Conservation (phyloP, 2,329 filamentous ascomycete species). For the Dothistroma septosporum region DNA sequence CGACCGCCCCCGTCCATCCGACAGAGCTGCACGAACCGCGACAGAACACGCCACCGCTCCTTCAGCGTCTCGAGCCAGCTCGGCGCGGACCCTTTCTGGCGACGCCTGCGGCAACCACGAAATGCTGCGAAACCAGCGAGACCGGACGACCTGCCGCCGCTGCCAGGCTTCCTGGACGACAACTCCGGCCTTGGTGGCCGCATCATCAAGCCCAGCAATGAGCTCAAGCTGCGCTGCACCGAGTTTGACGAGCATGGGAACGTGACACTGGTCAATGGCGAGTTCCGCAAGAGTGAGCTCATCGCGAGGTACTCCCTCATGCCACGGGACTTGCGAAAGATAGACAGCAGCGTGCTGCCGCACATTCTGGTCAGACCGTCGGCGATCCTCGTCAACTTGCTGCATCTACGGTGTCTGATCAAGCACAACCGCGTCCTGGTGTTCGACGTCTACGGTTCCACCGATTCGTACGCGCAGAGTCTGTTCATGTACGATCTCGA, state of each 20-base stretch:
- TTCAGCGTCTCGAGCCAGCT: constrained; percentile 17
- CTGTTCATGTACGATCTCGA: constrained; percentile 98
- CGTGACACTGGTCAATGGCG: constrained; percentile 86
- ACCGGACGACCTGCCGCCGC: constrained; percentile 56
- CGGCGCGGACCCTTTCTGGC: constrained; percentile 27
- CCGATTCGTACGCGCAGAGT: constrained; percentile 90
- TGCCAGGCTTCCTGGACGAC: constrained; percentile 54
- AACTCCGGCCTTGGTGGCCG: constrained; percentile 59
- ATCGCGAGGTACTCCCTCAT: constrained; percentile 95
- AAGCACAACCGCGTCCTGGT: constrained; percentile 91
- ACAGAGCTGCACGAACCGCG: constrained; percentile 18
- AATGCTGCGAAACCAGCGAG: constrained; percentile 36
- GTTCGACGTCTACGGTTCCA: constrained; percentile 93
- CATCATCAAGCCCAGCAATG: constrained; percentile 73
- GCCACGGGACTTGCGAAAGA: constrained; percentile 92
- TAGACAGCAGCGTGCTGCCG: constrained; percentile 91
- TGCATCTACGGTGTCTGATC: constrained; percentile 94
- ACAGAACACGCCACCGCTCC: constrained; percentile 21
- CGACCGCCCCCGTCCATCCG: constrained; percentile 1
- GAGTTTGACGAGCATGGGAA: constrained; percentile 91
- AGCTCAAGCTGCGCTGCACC: constrained; percentile 84
- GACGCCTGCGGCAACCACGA: constrained; percentile 23
- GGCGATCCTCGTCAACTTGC: constrained; percentile 88
- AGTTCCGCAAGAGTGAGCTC: constrained; percentile 96
- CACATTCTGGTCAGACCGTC: constrained; percentile 92